Evolutionary conservation across 1,139 yeast genomes (phyloP).

Genomic region (Ogataea hybrid): DNA sequence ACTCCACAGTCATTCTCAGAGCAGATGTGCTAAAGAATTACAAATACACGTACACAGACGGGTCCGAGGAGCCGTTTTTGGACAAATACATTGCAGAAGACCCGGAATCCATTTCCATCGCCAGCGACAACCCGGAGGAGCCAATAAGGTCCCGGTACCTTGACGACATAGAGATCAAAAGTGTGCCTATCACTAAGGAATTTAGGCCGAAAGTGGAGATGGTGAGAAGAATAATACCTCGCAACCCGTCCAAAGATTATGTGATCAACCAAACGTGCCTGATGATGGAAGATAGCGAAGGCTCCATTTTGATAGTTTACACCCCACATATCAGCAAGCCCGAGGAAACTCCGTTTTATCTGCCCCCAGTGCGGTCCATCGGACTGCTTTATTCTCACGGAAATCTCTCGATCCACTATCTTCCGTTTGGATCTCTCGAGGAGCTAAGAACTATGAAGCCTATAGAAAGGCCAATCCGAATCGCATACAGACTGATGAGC

Average conservation of each 20-base stretch:
- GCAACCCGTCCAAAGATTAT: slow-evolving; percentile 84
- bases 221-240: slow-evolving; percentile 79
- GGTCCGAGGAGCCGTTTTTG: slow-evolving; percentile 21
- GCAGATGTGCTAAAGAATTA: slow-evolving; percentile 76
- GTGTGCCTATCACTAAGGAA: slow-evolving; percentile 40
- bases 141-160: slow-evolving; percentile 46
- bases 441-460: slow-evolving; percentile 35
- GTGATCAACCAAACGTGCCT: slow-evolving; percentile 84
- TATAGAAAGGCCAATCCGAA: slow-evolving; percentile 68
- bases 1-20: slow-evolving; percentile 85
- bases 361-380: slow-evolving; percentile 82
- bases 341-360: slow-evolving; percentile 80
- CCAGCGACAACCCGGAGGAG: slow-evolving; percentile 31
- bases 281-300: slow-evolving; percentile 39
- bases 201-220: slow-evolving; percentile 48
- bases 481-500: slow-evolving; percentile 73
- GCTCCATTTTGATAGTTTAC: slow-evolving; percentile 61
- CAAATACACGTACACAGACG: slow-evolving; percentile 33
- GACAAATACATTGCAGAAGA: slow-evolving; percentile 34
- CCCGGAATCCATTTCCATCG: slow-evolving; percentile 25
- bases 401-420: slow-evolving; percentile 75
- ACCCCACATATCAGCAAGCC: slow-evolving; percentile 64
- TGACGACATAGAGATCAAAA: slow-evolving; percentile 53
- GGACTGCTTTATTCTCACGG: slow-evolving; percentile 58
- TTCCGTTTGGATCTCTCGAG: slow-evolving; percentile 48